These are phyloP conservation scores for Cladosporium phlei DNA, from an alignment of 2,329 filamentous ascomycete genomes.

Conservation along the genomic window DNA sequence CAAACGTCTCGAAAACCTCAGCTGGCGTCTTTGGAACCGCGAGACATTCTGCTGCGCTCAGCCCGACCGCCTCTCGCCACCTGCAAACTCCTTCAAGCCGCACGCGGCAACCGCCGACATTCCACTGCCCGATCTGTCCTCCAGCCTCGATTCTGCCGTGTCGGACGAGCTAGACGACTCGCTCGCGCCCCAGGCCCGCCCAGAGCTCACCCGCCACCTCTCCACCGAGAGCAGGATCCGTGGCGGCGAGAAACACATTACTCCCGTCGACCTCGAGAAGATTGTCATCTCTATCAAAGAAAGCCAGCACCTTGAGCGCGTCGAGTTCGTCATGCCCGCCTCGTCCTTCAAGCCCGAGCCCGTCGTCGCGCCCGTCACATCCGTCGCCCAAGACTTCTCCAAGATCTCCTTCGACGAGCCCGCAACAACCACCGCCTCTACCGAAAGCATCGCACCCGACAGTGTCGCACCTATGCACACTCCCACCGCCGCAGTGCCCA, in stretches of 20 bases:
- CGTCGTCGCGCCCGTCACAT: conserved; percentile 19
- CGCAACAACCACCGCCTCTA: conserved; percentile 27
- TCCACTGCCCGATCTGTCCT: conserved; percentile 42
- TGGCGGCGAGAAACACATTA: conserved; percentile 79
- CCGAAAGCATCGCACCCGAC: conserved; percentile 31
- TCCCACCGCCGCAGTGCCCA: not conserved
- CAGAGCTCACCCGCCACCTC: conserved; percentile 66
- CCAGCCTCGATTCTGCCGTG: conserved; percentile 42
- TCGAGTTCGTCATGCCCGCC: conserved; percentile 37
- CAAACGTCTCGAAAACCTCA: conserved; percentile 86
- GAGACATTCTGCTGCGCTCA: conserved; percentile 83
- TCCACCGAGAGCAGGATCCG: conserved; percentile 66
- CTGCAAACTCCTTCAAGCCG: conserved; percentile 15
- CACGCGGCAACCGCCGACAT: conserved; percentile 25
- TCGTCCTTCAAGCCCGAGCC: conserved; percentile 12
- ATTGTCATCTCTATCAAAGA: conserved; percentile 91
- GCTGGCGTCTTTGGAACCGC: conserved; percentile 91
- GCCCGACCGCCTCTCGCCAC: conserved; percentile 7
- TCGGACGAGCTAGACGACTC: conserved; percentile 41
- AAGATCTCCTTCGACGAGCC: conserved; percentile 22
- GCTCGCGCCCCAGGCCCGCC: conserved; percentile 48
- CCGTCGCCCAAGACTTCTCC: conserved; percentile 33
- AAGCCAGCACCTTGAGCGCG: conserved; percentile 63
- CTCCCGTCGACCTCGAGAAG: conserved; percentile 86
- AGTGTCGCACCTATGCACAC: not conserved